Evolutionary conservation across 495 filamentous ascomycete species (phyloP), one percentile per base, ranked within the genome.

Genomic region (Immersiella caudata): DNA sequence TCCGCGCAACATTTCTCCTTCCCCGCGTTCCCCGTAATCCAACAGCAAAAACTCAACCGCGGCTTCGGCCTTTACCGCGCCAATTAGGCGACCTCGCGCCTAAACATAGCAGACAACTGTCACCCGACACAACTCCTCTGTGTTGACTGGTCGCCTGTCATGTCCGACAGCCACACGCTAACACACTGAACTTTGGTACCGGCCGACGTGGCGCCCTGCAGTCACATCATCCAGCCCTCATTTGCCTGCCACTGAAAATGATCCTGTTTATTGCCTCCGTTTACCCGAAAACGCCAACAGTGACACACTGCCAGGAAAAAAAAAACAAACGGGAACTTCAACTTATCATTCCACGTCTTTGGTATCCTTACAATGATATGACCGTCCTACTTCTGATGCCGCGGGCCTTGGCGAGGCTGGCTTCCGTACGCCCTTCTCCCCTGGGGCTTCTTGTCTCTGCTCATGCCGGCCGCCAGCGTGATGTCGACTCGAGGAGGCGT

Each of bases 401-500:
- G 46, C 26, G 63, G 49, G 24, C 60, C 70, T 70, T 84, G 82
- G 22, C 71, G 68, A 27, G 85, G 85, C 73, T 87, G 85, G 67
- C 84, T 86, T 25, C 95, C 94, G 79, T 98, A 98, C 7, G 86
- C 84, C 71, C 94, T 88, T 72, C 94, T 84, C 11, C 87, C 88
- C 70, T 85, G 83, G 36, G 83, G 78, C 81, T 93, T 95, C 88
- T 96, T 97, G 73, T 96, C 92, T 66, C 91, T 82, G 65, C 86
- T 87, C 89, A 98, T 88, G 70, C 94, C 93, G 7, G 94, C 88
- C 0, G 94, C 93, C 29, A 99, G 80, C 35, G 87, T 88, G 71
- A 98, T 90, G 76, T 99, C 95, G 29, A 99, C 90, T 55, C 93
- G 85, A 11, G 95, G 95, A n/a, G 95, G 94, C 0, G 90, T 86